Conservation (phyloP, 1,139 yeast species). For the Kurtzmaniella quercitrusa region DNA sequence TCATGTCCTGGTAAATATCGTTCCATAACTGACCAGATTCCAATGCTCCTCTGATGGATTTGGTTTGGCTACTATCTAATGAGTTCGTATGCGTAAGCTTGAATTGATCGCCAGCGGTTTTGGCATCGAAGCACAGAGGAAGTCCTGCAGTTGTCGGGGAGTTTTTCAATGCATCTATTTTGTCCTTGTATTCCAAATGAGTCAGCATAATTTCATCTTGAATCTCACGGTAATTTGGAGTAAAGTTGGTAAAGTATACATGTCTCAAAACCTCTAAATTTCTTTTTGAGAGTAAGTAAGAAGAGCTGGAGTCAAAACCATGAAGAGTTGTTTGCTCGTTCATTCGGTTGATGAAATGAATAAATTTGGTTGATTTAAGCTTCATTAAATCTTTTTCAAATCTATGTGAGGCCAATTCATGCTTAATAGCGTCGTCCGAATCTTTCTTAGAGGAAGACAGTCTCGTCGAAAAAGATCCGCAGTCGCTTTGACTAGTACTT, state of each 20-base stretch:
- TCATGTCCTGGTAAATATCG: slow-evolving; percentile 31
- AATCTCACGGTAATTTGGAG: slow-evolving; percentile 10
- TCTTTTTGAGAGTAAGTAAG: slow-evolving; percentile 15
- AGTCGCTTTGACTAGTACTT: not conserved
- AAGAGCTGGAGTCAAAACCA: slow-evolving; percentile 11
- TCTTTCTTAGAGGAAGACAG: slow-evolving; percentile 1
- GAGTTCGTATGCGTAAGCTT: slow-evolving; percentile 8
- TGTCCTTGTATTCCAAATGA: not conserved
- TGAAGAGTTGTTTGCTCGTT: slow-evolving; percentile 13
- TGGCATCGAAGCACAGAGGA: slow-evolving; percentile 5
- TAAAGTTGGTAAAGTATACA: slow-evolving; percentile 22
- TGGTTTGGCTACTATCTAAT: slow-evolving; percentile 2
- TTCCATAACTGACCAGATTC: slow-evolving; percentile 29
- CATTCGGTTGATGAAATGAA: slow-evolving; percentile 16
- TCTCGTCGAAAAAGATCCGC: not conserved
- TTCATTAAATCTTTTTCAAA: slow-evolving; percentile 15
- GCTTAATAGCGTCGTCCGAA: slow-evolving; percentile 10
- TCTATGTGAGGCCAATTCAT: slow-evolving; percentile 14
- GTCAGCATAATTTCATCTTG: slow-evolving; percentile 1
- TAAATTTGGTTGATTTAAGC: slow-evolving; percentile 13
- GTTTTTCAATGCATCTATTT: slow-evolving; percentile 6
- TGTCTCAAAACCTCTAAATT: slow-evolving; percentile 23
- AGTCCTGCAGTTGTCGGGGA: not conserved
- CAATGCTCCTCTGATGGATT: slow-evolving; percentile 12
- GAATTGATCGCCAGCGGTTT: slow-evolving; percentile 10